Evolutionary conservation across 2,329 filamentous ascomycete species (phyloP).

Genomic region (Sporothrix brunneoviolacea): DNA sequence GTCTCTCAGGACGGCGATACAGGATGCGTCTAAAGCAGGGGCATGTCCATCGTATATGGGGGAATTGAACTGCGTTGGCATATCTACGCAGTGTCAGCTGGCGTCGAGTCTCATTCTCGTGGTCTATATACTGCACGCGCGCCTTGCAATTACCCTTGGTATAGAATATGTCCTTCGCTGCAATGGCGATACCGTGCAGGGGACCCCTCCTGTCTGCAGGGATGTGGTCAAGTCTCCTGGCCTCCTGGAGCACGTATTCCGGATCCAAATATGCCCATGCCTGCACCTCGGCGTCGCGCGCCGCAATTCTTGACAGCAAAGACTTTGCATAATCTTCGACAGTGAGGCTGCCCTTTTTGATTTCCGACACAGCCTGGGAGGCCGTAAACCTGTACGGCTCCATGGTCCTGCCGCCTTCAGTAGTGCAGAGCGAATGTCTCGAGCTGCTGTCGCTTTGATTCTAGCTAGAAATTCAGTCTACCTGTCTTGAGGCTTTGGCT

Average conservation of each 20-base stretch:
- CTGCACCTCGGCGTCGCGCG: slow-evolving; percentile 38
- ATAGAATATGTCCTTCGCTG: slow-evolving; percentile 53
- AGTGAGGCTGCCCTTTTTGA: slow-evolving; percentile 36
- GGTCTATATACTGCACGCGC: too few species aligned
- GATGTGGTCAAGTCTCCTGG: slow-evolving; percentile 42
- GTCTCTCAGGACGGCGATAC: slow-evolving; percentile 44
- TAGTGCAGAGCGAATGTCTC: too few species aligned
- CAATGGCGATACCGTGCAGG: slow-evolving; percentile 52
- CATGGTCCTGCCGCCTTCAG: too few species aligned
- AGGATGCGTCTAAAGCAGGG: slow-evolving; percentile 44
- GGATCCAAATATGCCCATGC: slow-evolving; percentile 45
- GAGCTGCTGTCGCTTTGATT: too few species aligned
- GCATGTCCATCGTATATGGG: slow-evolving; percentile 43
- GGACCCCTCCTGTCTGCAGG: slow-evolving; percentile 43
- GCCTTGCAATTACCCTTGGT: slow-evolving; percentile 45
- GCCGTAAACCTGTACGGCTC: slow-evolving; percentile 31
- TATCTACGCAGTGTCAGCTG: slow-evolving; percentile 29
- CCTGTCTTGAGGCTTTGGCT: too few species aligned
- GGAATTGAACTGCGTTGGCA: slow-evolving; percentile 52
- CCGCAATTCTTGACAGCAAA: slow-evolving; percentile 38
- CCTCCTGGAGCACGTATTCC: slow-evolving; percentile 41
- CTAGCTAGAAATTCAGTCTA: not conserved
- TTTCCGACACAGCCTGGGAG: slow-evolving; percentile 31
- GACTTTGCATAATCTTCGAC: slow-evolving; percentile 43
- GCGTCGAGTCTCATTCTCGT: too few species aligned